A percentile compares a stretch with the other conserved stretches of the same genome.
phyloP scores from a whole-genome alignment of 805 yeast genomes.

The Zygoascus biomembranicola region DNA sequence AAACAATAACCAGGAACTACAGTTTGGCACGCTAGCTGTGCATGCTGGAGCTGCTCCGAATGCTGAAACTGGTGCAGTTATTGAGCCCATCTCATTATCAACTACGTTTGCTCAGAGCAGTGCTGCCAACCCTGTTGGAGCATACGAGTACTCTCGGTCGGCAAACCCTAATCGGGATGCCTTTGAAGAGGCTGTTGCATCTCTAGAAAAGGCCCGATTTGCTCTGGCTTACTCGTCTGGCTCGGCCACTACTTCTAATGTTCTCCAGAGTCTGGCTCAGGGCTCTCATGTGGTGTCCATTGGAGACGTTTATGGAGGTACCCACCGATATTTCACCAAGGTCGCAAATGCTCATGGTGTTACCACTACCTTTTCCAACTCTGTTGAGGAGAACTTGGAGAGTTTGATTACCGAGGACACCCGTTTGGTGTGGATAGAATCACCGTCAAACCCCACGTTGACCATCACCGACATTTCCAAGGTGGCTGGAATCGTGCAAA shows the following conservation, averaged over 20 bases:
- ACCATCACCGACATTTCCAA: slow-evolving; percentile 64
- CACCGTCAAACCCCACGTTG: slow-evolving; percentile 84
- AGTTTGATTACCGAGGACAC: slow-evolving; percentile 52
- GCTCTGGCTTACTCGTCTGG: slow-evolving; percentile 74
- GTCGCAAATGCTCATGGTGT: slow-evolving; percentile 79
- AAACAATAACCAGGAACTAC: neutral
- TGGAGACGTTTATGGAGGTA: slow-evolving; percentile 88
- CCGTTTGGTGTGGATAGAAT: slow-evolving; percentile 76
- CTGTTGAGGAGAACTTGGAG: slow-evolving; percentile 53
- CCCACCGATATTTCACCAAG: slow-evolving; percentile 82
- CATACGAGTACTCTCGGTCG: slow-evolving; percentile 76
- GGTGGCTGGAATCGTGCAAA: slow-evolving; percentile 49
- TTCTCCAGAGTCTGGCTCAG: slow-evolving; percentile 63
- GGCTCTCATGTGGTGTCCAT: slow-evolving; percentile 70
- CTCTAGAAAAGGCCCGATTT: slow-evolving; percentile 66
- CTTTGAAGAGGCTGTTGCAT: slow-evolving; percentile 71
- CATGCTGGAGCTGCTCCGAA: slow-evolving; percentile 75
- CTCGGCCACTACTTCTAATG: slow-evolving; percentile 71
- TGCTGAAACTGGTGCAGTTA: slow-evolving; percentile 75
- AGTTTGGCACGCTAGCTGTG: slow-evolving; percentile 72
- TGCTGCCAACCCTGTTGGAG: slow-evolving; percentile 71
- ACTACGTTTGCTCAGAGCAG: slow-evolving; percentile 78
- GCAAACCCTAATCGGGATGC: slow-evolving; percentile 81
- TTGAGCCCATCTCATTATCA: slow-evolving; percentile 72
- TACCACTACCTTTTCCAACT: slow-evolving; percentile 55